A percentile compares a stretch with the other conserved stretches of the same genome.
Evolutionary conservation across 345 rosid genomes (phyloP).

Genomic region (Erodium maritimum): DNA sequence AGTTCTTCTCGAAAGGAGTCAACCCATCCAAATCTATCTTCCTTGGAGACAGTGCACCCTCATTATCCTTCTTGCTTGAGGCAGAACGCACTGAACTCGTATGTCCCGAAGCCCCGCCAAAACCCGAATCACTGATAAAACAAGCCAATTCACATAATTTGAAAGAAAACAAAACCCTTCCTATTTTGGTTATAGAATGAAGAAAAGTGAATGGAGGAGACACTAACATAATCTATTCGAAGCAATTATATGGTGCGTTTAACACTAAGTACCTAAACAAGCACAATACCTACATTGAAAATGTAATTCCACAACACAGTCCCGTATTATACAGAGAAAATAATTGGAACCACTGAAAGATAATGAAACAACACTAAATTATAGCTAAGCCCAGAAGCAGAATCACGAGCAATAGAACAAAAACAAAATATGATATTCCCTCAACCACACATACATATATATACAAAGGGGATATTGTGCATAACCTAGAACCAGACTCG

Average conservation of each 20-base stretch:
- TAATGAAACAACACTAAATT: no score
- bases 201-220: not conserved
- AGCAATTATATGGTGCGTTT: not conserved
- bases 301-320: not conserved
- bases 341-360: not conserved
- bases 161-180: constrained; percentile 12
- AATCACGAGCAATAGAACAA: not conserved
- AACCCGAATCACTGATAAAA: constrained; percentile 70
- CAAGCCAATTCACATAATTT: constrained; percentile 8
- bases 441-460: not conserved
- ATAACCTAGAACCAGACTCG: not conserved
- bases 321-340: no score
- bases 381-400: not conserved
- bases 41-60: constrained; percentile 39
- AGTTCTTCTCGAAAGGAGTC: constrained; percentile 89
- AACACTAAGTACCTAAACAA: not conserved
- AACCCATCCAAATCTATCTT: constrained; percentile 88
- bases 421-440: not conserved
- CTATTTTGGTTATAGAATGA: not conserved
- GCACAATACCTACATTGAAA: not conserved
- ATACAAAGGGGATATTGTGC: no score
- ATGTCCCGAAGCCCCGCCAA: constrained; percentile 70
- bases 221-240: not conserved
- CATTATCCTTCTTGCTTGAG: constrained; percentile 46
- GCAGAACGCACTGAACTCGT: constrained; percentile 40